Base-by-base conservation (phyloP, 2,329 filamentous ascomycete genomes). In the Mycosphaerelloides madeirae region DNA sequence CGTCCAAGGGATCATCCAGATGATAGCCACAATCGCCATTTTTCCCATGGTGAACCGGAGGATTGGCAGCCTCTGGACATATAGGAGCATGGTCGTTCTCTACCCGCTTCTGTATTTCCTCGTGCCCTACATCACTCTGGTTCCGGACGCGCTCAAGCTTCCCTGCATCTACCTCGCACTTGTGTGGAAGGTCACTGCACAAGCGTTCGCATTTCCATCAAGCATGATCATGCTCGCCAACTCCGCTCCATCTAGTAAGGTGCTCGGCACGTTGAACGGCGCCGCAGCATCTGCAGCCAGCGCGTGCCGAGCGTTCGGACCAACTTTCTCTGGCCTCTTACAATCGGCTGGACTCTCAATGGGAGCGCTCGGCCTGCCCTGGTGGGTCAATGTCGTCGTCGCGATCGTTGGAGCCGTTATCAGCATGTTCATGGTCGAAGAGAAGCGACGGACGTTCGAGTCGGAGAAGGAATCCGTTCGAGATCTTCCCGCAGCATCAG, bases 261-360 rank as follows among this genome's bases (percentile, higher is more conserved):
- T 94, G 1, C 80, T 97, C 1, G 93, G 93, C 2, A 90, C 86
- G 0, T 85, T 98, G 65, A 97, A 97, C 59, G 93, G 93, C 14
- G 84, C 90, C 11, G 90, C 90, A 0, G 89, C 89, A 22, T 95
- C 90, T 2, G 89, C 87, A 2, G 93, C 93, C 3, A 95, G 89
- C 62, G 71, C 96, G 35, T 90, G 84, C 64, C 80, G 93, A 43
- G 89, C 89, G 0, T 84, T 96, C 50, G 91, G 91, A 0, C 93
- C 93, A 2, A 90, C 87, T 0, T 71, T 96, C 3, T 94, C 90
- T 3, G 93, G 93, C 1, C 72, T 89, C 20, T 76, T 97, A 18
- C 94, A 95, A 67, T 80, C 88, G 3, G 73, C 84, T 41, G 93
- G 93, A 39, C 77, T 94, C 29, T 77, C 81, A 53, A 77, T 83